These are phyloP conservation scores for Geotrichum australiense DNA, from an alignment of 1,139 yeast species.

Conservation along the genomic window DNA sequence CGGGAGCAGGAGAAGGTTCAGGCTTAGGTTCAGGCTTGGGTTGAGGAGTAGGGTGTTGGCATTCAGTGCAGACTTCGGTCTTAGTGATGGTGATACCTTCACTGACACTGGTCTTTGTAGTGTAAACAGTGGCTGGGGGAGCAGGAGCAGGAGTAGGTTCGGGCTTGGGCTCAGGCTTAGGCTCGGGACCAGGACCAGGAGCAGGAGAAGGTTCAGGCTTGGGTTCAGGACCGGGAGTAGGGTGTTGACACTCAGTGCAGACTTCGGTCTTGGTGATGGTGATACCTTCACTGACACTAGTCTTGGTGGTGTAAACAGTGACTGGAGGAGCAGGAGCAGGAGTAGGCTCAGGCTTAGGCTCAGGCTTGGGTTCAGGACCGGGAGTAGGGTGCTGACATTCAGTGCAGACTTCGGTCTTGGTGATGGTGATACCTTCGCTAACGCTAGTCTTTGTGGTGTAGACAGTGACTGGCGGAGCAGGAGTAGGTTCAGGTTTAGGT, in stretches of 20 bases:
- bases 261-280: constrained; percentile 2
- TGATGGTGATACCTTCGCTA: not conserved
- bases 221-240: not conserved
- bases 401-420: constrained; percentile 4
- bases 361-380: not conserved
- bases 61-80: constrained; percentile 4
- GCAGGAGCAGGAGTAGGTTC: not conserved
- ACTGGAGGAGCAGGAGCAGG: constrained; percentile 1
- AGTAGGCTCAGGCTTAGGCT: not conserved
- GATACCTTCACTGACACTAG: not conserved
- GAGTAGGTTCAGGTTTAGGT: not conserved
- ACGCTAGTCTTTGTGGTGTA: not conserved
- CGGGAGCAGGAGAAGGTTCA: not conserved
- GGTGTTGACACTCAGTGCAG: not conserved
- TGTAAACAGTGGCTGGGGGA: not conserved
- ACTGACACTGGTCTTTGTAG: not conserved
- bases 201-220: constrained; percentile 4
- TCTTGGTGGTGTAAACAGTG: not conserved
- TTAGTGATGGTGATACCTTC: not conserved
- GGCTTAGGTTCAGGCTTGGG: not conserved
- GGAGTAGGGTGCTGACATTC: too few relatives aligned
- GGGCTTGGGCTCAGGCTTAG: too few relatives aligned
- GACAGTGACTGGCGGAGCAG: not conserved
- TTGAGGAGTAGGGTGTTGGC: too few relatives aligned
- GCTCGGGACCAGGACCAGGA: too few relatives aligned